Conservation (phyloP, 148 eudicot genomes). For the Chenopodium berlandieri region DNA sequence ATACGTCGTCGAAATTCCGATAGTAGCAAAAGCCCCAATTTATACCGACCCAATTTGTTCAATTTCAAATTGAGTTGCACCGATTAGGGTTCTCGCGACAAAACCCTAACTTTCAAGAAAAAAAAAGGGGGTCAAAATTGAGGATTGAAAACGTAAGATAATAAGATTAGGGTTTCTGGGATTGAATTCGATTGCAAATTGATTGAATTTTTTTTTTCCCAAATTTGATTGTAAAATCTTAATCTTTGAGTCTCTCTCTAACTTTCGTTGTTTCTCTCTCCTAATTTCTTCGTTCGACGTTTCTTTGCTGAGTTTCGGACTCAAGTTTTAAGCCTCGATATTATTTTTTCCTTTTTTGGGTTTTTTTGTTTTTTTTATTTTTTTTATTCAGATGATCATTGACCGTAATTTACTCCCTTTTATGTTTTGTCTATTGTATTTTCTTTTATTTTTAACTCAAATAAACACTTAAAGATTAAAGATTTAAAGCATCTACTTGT, state of each 20-base stretch:
- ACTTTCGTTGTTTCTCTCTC: background rate
- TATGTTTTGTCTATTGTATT: background rate
- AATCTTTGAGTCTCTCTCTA: background rate
- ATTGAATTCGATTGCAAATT: background rate
- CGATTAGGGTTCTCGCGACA: conserved; percentile 24
- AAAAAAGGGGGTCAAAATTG: conserved; percentile 4
- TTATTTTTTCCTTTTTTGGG: background rate
- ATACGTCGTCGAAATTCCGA: background rate
- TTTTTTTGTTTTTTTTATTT: too few species aligned
- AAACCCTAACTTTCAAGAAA: conserved; percentile 22
- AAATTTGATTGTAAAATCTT: background rate
- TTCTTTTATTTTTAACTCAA: too few species aligned
- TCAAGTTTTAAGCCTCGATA: conserved; percentile 11
- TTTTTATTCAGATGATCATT: background rate
- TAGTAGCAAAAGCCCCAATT: conserved; percentile 20
- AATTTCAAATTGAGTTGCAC: conserved; percentile 10
- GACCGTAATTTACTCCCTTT: background rate
- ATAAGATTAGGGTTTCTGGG: background rate
- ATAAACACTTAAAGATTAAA: too few species aligned
- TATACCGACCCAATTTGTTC: conserved; percentile 4
- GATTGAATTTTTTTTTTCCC: background rate
- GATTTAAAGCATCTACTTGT: too few species aligned
- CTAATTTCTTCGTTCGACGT: conserved; percentile 18
- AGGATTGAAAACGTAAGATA: background rate
- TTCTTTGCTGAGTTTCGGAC: conserved; percentile 16